phyloP scores from a whole-genome alignment of 305 asterid genomes.

The Ruellia speciosa region DNA sequence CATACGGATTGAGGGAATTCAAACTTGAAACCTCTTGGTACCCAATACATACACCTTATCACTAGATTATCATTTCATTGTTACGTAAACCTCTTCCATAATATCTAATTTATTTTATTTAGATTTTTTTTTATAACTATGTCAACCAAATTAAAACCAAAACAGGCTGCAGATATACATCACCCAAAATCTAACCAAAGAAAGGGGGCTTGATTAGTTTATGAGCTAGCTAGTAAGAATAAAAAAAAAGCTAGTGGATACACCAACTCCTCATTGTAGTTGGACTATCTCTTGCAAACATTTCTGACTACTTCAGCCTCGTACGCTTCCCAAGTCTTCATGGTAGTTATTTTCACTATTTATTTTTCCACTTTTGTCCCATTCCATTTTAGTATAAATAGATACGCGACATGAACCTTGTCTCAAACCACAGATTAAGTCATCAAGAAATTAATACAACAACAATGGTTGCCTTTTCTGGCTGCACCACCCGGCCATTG shows the following conservation, averaged over 20 bases:
- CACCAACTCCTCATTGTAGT: conserved; percentile 4
- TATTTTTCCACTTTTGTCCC: background rate
- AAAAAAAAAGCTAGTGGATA: background rate
- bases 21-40: too few species aligned
- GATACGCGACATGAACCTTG: background rate
- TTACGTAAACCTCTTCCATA: too few species aligned
- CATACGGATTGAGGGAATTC: too few species aligned
- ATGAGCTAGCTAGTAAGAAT: background rate
- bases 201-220: background rate
- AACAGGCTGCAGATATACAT: background rate
- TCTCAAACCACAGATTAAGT: background rate
- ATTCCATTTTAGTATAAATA: background rate
- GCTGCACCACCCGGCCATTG: background rate
- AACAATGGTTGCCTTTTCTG: background rate
- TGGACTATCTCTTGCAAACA: background rate
- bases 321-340: background rate
- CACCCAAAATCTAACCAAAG: background rate
- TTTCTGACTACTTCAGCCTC: background rate
- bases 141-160: background rate
- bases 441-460: background rate
- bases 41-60: too few species aligned
- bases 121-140: too few species aligned
- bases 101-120: too few species aligned
- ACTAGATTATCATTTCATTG: too few species aligned
- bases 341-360: background rate